These are phyloP conservation scores for Nannochloropsis gaditana DNA, from an alignment of 108 stramenopile species.

Conservation along the genomic window DNA sequence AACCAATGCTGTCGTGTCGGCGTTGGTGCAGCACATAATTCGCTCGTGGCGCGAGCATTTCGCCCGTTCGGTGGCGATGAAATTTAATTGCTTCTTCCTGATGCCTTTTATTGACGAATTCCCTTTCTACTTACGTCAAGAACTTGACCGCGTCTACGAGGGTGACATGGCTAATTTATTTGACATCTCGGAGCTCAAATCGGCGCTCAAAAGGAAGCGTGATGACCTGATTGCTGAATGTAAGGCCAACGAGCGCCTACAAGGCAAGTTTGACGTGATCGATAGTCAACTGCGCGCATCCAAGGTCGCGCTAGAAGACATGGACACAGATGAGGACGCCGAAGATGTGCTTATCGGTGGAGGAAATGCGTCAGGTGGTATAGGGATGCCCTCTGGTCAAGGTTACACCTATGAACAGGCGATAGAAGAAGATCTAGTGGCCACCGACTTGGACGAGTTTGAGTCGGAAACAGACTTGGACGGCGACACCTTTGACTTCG, in stretches of 20 bases:
- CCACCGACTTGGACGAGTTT: constrained; percentile 20
- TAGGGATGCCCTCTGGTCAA: neutral
- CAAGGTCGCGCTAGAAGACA: constrained; percentile 23
- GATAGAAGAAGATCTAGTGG: constrained; percentile 29
- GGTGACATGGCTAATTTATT: constrained; percentile 63
- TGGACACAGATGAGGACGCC: neutral
- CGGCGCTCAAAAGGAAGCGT: constrained; percentile 38
- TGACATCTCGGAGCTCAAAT: constrained; percentile 50
- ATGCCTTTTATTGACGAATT: constrained; percentile 83
- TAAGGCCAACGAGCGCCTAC: constrained; percentile 66
- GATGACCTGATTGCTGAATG: constrained; percentile 71
- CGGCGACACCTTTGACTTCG: neutral
- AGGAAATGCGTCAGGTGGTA: neutral
- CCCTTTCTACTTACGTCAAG: constrained; percentile 64
- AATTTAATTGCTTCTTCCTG: constrained; percentile 90
- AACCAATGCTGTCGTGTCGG: constrained; percentile 70
- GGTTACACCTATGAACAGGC: constrained; percentile 32
- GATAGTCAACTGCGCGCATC: constrained; percentile 60
- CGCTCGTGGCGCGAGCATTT: constrained; percentile 74
- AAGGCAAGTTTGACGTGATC: constrained; percentile 72
- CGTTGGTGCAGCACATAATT: constrained; percentile 80
- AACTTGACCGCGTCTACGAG: constrained; percentile 65
- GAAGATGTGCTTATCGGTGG: constrained; percentile 18
- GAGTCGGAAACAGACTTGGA: constrained; percentile 14
- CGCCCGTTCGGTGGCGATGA: constrained; percentile 70